Base-by-base conservation (phyloP, 768 basidiomycete species). In the Crepidotus variabilis region DNA sequence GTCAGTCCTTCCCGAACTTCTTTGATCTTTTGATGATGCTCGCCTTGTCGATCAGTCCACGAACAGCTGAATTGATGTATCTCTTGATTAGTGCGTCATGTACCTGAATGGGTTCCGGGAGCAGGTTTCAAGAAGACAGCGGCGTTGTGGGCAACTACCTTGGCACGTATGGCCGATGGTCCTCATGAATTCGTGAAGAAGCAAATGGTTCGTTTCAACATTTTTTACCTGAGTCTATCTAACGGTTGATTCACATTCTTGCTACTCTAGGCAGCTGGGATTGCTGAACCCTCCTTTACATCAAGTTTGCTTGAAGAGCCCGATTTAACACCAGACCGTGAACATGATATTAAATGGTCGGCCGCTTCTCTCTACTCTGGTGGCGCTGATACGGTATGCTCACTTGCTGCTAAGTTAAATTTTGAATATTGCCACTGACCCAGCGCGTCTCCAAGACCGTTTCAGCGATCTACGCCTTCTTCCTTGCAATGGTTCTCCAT, bases 61-160 rank as follows among this genome's bases (percentile, higher is more conserved):
- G 28, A 28, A 8, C 28, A 28, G 28, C 28, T 3, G 28, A 28
- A 28, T 8, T 28, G 28, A 28, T 28, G 28, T 4, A 3, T 28
- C 4, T 8, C 28, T 4, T 28, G 28, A 28, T 28, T 28, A 84
- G 81, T 83, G 52, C 70, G 71, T 35, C 65, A 78, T 52, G 51
- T 81, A 43, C 81, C 81, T 16, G 67, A 71, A n/a, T 85, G 84
- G 84, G 75, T 84, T 58, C 84, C 84, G 3, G 84, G 84, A 5
- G 79, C 79, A 9, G 69, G 69, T 0, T 85, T 85, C 72, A 76
- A 84, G 63, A 58, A 62, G 47, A 76, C 68, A 21, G 83, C 82
- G 0, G 72, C 65, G 43, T 67, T 71, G 55, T 83, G 80, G 78
- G 71, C 72, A 6, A 61, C 60, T 21, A 75, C 74, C 2, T 66